Base-by-base conservation (phyloP, 208 protist species). In the Trypanosoma boissoni region DNA sequence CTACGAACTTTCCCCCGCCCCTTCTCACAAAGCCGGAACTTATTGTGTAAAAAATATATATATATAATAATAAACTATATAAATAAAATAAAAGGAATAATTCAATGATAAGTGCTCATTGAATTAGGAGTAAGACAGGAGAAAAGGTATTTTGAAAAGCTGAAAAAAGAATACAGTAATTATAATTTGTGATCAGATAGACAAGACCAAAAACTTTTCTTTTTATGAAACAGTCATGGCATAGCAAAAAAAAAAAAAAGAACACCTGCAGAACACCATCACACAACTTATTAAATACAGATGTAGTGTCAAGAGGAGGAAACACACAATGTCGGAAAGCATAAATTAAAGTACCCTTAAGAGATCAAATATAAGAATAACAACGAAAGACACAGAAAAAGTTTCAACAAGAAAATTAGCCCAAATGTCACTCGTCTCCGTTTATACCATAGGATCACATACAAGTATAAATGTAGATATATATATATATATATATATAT, bases 61-160 rank as follows among this genome's bases (percentile, higher is more conserved):
- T n/a, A n/a, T n/a, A n/a, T n/a, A n/a, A n/a, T n/a, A n/a, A n/a
- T n/a, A n/a, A n/a, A n/a, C n/a, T n/a, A n/a, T n/a, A n/a, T 1
- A n/a, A 48, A 8, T 32, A 41, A 55, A 55, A 2, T 28, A 59
- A 46, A 45, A 59, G 0, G 20, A 34, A 39, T 23, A 39, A 27
- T 39, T 54, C 39, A n/a, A 2, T 39, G 34, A 54, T 34, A 41
- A 16, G 16, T 58, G 6, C 10, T 21, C 14, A 21, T 10, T 3
- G 29, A 46, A 69, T 62, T 21, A 77, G 45, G 12, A 73, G n/a
- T 53, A 79, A 46, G 27, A 48, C 41, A 37, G 26, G 9, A 36
- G n/a, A 49, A 31, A 39, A 41, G 26, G 32, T 1, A 46, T 23
- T n/a, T 20, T 39, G 2, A 58, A 49, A 45, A 36, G 29, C 36